Percentiles rank a stretch among this genome's conserved stretches.
These are phyloP conservation scores for Carallia pectinifolia DNA, from an alignment of 345 rosid genomes.

Conservation along the genomic window DNA sequence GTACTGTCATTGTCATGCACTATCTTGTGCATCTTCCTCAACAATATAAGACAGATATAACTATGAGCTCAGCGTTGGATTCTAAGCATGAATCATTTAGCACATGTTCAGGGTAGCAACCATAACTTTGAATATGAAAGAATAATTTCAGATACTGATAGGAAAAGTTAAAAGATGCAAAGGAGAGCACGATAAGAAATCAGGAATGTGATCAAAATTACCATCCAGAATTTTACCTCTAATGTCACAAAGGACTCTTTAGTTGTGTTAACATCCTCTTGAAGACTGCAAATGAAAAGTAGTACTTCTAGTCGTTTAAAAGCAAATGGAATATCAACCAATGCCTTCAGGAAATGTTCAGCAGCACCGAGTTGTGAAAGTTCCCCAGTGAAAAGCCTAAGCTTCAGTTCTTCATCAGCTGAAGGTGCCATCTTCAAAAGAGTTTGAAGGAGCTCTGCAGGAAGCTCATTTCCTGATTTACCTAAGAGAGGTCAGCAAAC, in stretches of 20 bases:
- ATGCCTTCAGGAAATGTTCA: slow-evolving; percentile 82
- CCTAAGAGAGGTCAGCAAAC: slow-evolving; percentile 27
- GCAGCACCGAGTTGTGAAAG: slow-evolving; percentile 82
- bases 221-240: slow-evolving; percentile 51
- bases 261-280: slow-evolving; percentile 64
- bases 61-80: neutral
- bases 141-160: neutral
- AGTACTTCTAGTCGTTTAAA: slow-evolving; percentile 83
- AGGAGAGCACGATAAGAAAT: slow-evolving; percentile 8
- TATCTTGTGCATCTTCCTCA: neutral
- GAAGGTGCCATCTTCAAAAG: slow-evolving; percentile 94
- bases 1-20: neutral
- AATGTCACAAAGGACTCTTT: slow-evolving; percentile 73
- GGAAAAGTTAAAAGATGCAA: neutral
- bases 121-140: neutral
- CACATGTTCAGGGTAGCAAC: neutral
- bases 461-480: slow-evolving; percentile 88
- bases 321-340: slow-evolving; percentile 83
- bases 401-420: slow-evolving; percentile 91
- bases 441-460: slow-evolving; percentile 70
- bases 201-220: slow-evolving; percentile 12
- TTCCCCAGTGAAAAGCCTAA: slow-evolving; percentile 74
- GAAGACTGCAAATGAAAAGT: slow-evolving; percentile 75
- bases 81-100: neutral
- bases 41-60: neutral